Conservation (phyloP, 2,329 filamentous ascomycete species). For the Cytospora leucostoma region DNA sequence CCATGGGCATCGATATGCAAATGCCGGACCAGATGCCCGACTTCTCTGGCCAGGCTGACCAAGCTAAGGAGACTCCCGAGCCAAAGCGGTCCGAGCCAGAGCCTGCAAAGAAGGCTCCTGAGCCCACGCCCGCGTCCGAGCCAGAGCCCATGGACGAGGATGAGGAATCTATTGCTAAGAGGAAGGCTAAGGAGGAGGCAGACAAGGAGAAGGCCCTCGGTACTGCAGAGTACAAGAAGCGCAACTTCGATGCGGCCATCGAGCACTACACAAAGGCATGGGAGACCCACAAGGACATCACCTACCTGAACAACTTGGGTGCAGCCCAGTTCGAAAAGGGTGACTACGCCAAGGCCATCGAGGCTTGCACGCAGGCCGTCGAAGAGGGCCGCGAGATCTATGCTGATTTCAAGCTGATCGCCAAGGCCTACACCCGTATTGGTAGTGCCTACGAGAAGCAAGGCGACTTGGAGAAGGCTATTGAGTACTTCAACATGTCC, state of each 20-base stretch:
- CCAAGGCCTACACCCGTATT: conserved; percentile 96
- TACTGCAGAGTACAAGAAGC: conserved; percentile 97
- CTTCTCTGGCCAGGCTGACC: conserved; percentile 37
- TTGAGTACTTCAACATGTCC: conserved; percentile 89
- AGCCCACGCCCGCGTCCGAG: conserved; percentile 60
- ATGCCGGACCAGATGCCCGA: conserved; percentile 46
- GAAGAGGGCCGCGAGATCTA: conserved; percentile 87
- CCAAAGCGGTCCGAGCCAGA: conserved; percentile 45
- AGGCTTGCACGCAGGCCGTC: conserved; percentile 83
- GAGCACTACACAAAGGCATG: conserved; percentile 93
- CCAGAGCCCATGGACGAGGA: conserved; percentile 70
- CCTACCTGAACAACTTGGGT: conserved; percentile 94
- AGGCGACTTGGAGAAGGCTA: conserved; percentile 75
- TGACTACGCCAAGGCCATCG: conserved; percentile 84
- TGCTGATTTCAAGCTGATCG: conserved; percentile 97
- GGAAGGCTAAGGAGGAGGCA: conserved; percentile 87
- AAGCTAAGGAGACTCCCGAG: conserved; percentile 72
- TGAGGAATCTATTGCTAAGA: conserved; percentile 80
- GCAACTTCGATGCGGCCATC: conserved; percentile 92
- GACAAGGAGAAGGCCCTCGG: conserved; percentile 94
- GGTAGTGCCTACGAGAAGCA: conserved; percentile 91
- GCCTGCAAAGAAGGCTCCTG: conserved; percentile 58
- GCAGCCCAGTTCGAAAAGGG: conserved; percentile 96
- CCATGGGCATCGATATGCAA: conserved; percentile 92
- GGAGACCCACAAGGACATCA: conserved; percentile 94